A percentile compares a stretch with the other conserved stretches of the same genome.
Evolutionary conservation across 2,329 filamentous ascomycete species (phyloP).

Genomic region (Macrophomina tecta): DNA sequence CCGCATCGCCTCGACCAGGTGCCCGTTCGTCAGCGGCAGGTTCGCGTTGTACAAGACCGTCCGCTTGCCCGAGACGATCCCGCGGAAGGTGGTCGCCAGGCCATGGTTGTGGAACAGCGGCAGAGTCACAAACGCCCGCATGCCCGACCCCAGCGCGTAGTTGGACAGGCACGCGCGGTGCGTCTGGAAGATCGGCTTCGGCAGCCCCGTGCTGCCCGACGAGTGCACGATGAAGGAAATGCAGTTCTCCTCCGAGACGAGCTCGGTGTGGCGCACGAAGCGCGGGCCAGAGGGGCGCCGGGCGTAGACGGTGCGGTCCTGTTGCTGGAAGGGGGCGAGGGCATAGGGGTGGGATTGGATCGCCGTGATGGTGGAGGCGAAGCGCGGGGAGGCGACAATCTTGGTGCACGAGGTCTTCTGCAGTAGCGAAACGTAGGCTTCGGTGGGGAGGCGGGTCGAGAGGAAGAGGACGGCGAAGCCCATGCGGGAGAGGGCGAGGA

Average conservation of each 20-base stretch:
- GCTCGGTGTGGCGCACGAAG: constrained; percentile 7
- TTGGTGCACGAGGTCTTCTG: constrained; percentile 48
- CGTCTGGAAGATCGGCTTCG: constrained; percentile 67
- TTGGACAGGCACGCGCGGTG: constrained; percentile 55
- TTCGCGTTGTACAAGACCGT: constrained; percentile 62
- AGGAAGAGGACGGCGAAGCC: constrained; percentile 62
- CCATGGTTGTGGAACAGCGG: constrained; percentile 32
- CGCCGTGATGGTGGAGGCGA: constrained; percentile 5
- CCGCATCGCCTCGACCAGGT: constrained; percentile 54
- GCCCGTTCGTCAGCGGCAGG: constrained; percentile 60
- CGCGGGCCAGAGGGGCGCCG: not conserved
- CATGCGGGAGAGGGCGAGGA: constrained; percentile 61
- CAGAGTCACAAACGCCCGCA: constrained; percentile 22
- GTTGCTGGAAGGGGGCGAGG: not conserved
- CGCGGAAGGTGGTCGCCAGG: constrained; percentile 29
- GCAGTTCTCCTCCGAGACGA: constrained; percentile 38
- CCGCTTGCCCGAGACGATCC: constrained; percentile 49
- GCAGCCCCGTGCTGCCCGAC: constrained; percentile 65
- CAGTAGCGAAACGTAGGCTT: constrained; percentile 52
- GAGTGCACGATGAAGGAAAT: constrained; percentile 51
- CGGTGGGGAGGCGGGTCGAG: constrained; percentile 59
- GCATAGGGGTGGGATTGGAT: not conserved
- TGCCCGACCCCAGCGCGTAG: constrained; percentile 26
- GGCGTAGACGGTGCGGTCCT: not conserved
- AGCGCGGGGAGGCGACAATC: constrained; percentile 4